These are phyloP conservation scores for Calamus simplicifolius DNA, from an alignment of 176 grass and related monocot species.

Conservation along the genomic window DNA sequence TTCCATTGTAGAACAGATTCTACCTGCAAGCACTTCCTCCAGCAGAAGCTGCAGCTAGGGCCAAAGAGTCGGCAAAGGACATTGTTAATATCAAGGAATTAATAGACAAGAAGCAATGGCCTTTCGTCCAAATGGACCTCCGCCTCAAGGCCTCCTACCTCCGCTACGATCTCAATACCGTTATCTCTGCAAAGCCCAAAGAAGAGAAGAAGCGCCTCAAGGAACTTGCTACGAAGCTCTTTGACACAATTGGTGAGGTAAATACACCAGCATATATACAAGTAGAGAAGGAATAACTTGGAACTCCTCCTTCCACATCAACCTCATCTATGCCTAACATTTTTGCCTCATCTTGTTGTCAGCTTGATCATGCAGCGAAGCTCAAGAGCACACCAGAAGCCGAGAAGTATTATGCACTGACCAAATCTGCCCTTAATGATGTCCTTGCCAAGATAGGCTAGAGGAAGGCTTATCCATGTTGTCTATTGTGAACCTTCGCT, in stretches of 20 bases:
- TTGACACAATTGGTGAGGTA: constrained; percentile 64
- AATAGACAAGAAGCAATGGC: constrained; percentile 97
- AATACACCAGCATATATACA: not conserved
- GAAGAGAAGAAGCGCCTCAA: constrained; percentile 87
- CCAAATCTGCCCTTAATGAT: constrained; percentile 51
- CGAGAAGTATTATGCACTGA: constrained; percentile 55
- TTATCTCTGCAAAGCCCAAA: constrained; percentile 75
- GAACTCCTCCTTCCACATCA: no score
- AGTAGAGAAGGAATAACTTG: no score
- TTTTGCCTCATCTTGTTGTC: constrained; percentile 2
- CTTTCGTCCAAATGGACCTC: constrained; percentile 78
- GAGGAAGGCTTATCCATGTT: constrained; percentile 24
- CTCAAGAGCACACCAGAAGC: constrained; percentile 78
- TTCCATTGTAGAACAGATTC: constrained; percentile 58
- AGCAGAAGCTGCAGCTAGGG: constrained; percentile 45
- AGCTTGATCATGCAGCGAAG: constrained; percentile 97
- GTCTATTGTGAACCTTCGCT: constrained; percentile 24
- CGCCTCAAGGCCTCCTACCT: constrained; percentile 63
- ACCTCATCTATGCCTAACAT: constrained; percentile 7
- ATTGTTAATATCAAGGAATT: constrained; percentile 70
- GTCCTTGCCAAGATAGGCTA: constrained; percentile 79
- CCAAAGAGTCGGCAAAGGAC: constrained; percentile 77
- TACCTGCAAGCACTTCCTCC: constrained; percentile 64
- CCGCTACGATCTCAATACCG: constrained; percentile 81
- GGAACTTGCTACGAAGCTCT: constrained; percentile 62